Percentiles rank a stretch among this genome's conserved stretches.
Evolutionary conservation across 2,329 filamentous ascomycete genomes (phyloP).

Genomic region (Colletotrichum godetiae): DNA sequence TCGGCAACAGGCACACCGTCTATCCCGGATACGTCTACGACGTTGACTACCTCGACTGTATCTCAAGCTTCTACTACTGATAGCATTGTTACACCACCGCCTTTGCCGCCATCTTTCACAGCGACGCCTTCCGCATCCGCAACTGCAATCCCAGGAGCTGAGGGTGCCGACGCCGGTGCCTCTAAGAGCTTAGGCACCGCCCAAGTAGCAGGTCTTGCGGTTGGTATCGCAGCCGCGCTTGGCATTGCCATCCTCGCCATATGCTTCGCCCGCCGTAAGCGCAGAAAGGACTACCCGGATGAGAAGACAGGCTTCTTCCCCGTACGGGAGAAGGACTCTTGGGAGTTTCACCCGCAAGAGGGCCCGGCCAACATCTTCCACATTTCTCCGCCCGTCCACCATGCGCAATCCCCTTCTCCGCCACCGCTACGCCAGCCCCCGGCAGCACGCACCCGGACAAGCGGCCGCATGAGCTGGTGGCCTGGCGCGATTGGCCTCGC

Average conservation of each 20-base stretch:
- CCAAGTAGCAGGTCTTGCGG: slow-evolving; percentile 33
- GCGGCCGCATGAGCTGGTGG: slow-evolving; percentile 43
- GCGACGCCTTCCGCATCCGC: slow-evolving; percentile 18
- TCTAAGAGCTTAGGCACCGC: slow-evolving; percentile 27
- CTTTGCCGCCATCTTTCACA: slow-evolving; percentile 18
- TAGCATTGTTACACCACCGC: slow-evolving; percentile 9
- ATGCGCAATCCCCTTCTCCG: slow-evolving; percentile 40
- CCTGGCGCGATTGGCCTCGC: slow-evolving; percentile 57
- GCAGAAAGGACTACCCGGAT: slow-evolving; percentile 52
- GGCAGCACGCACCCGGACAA: slow-evolving; percentile 22
- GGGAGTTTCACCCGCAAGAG: slow-evolving; percentile 39
- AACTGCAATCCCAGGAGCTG: slow-evolving; percentile 19
- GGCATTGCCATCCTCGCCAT: slow-evolving; percentile 61
- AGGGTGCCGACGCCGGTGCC: slow-evolving; percentile 19
- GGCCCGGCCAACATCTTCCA: slow-evolving; percentile 45
- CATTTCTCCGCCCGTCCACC: slow-evolving; percentile 54
- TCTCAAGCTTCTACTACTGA: slow-evolving; percentile 29
- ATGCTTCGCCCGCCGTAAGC: slow-evolving; percentile 54
- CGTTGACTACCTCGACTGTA: slow-evolving; percentile 27
- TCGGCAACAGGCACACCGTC: slow-evolving; percentile 21
- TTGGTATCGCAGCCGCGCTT: slow-evolving; percentile 31
- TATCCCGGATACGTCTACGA: slow-evolving; percentile 21
- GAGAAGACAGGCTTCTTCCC: slow-evolving; percentile 52
- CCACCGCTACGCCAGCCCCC: slow-evolving; percentile 20
- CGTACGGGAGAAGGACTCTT: slow-evolving; percentile 51